Evolutionary conservation across 352 stramenopile genomes (phyloP), one percentile per base, ranked within the genome.

Genomic region (Globisporangium spiculum): DNA sequence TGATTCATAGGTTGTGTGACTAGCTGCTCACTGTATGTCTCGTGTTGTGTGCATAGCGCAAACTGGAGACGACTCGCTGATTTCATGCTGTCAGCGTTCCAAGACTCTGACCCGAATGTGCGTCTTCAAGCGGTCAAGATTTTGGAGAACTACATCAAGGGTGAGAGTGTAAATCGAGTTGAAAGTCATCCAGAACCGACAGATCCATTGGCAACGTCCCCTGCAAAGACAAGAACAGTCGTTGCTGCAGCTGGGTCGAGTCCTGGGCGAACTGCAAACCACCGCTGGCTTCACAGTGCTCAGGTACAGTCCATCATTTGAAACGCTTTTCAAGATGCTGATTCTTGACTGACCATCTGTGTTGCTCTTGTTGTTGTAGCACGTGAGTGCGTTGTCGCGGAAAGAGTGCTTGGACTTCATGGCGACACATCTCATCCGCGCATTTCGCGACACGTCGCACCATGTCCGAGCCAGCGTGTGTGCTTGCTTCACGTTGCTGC

Each of bases 101-200:
- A 92, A 78, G 88, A 96, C 38, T 75, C 90, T 66, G 88, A 96
- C 56, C 83, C 88, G 2, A 94, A 94, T 63, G 84, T 96, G 52
- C 88, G 88, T 0, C 75, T 96, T 0, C 88, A 96, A 81, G 88
- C 88, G 1, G 82, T 96, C 4, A 96, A 96, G 63, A 93, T 96
- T 54, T 50, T 96, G 63, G 88, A 96, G 63, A 94, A 94, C 62
- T 94, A 96, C 66, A 91, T 96, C 67, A 92, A 95, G 60, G 87
- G 86, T 26, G 78, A 84, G 46, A 77, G 78, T 44, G 66, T 67
- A 3, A 73, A 38, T 55, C 59, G 70, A 26, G 48, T 68, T 16
- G 58, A 68, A 6, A 65, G 20, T 3, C 6, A 26, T 8, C 56
- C 18, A 16, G 22, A 56, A 46, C 9, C n/a, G 10, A 18, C 20